A percentile compares a stretch with the other conserved stretches of the same genome.
Evolutionary conservation across 2,329 filamentous ascomycete genomes (phyloP).

Genomic region (Arthrobotrys sphaeroides): DNA sequence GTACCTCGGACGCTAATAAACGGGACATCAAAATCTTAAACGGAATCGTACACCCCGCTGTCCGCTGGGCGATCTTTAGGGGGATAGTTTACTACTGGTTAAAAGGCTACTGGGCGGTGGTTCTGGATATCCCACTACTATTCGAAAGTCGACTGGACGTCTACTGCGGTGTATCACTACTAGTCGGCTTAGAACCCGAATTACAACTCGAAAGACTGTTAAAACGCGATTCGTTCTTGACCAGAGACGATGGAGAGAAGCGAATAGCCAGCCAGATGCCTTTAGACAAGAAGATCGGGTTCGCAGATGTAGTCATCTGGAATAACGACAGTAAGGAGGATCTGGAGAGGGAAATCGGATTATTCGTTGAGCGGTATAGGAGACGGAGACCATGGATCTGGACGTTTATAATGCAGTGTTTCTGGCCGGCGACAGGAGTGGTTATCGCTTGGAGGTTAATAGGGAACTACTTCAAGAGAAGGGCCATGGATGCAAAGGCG

Average conservation of each 20-base stretch:
- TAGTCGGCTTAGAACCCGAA: constrained; percentile 81
- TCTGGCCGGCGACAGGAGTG: constrained; percentile 77
- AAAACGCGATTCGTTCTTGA: constrained; percentile 78
- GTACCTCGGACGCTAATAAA: constrained; percentile 74
- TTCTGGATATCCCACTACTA: constrained; percentile 89
- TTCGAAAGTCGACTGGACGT: constrained; percentile 89
- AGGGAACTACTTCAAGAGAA: constrained; percentile 73
- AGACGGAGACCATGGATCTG: constrained; percentile 79
- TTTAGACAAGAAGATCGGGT: constrained; percentile 80
- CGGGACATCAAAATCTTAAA: constrained; percentile 82
- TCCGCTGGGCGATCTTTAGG: constrained; percentile 82
- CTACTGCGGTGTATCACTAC: constrained; percentile 83
- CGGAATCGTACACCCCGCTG: constrained; percentile 89
- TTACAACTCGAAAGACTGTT: constrained; percentile 83
- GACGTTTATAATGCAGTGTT: constrained; percentile 75
- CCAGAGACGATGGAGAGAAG: constrained; percentile 85
- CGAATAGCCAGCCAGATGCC: constrained; percentile 87
- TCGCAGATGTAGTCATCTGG: constrained; percentile 83
- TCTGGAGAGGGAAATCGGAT: constrained; percentile 73
- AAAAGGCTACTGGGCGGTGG: constrained; percentile 82
- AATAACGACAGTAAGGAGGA: constrained; percentile 82
- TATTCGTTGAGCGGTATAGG: constrained; percentile 72
- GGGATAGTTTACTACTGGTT: constrained; percentile 78
- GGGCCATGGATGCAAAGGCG: constrained; percentile 46
- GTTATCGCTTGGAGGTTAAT: constrained; percentile 77